These are phyloP conservation scores for Aphanomyces stellatus DNA, from an alignment of 352 stramenopile genomes.

Conservation along the genomic window DNA sequence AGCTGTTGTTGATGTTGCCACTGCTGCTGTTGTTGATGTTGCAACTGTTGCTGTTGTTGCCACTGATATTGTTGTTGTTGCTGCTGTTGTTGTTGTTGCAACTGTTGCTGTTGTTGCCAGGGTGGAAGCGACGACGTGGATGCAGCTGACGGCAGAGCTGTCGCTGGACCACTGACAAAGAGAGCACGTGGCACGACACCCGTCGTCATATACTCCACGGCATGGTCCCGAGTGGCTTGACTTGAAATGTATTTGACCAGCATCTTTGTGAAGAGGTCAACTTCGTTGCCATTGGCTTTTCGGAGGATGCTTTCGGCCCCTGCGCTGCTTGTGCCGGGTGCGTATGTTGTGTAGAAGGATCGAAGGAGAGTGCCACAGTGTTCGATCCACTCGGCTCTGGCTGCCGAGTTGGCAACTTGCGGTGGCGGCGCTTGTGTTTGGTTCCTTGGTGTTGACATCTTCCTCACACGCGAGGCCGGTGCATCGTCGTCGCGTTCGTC, in stretches of 20 bases:
- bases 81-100: not conserved
- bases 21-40: not conserved
- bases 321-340: not conserved
- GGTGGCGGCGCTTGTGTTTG: too few relatives aligned
- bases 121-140: too few relatives aligned
- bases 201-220: not conserved
- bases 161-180: not conserved
- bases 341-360: conserved; percentile 8
- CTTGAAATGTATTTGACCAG: not conserved
- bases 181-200: not conserved
- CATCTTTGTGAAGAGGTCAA: not conserved
- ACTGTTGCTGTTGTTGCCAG: too few relatives aligned
- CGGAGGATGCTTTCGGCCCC: not conserved
- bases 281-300: not conserved
- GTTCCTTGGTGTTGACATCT: too few relatives aligned
- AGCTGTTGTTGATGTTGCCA: not conserved
- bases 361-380: too few relatives aligned
- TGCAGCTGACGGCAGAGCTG: not conserved
- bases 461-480: too few relatives aligned
- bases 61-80: not conserved
- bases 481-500: too few relatives aligned
- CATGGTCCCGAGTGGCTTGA: not conserved
- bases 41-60: conserved; percentile 1
- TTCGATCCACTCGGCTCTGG: too few relatives aligned
- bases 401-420: too few relatives aligned